These are phyloP conservation scores for Tubosaeta sp. DNA, from an alignment of 768 basidiomycete genomes.

Conservation along the genomic window DNA sequence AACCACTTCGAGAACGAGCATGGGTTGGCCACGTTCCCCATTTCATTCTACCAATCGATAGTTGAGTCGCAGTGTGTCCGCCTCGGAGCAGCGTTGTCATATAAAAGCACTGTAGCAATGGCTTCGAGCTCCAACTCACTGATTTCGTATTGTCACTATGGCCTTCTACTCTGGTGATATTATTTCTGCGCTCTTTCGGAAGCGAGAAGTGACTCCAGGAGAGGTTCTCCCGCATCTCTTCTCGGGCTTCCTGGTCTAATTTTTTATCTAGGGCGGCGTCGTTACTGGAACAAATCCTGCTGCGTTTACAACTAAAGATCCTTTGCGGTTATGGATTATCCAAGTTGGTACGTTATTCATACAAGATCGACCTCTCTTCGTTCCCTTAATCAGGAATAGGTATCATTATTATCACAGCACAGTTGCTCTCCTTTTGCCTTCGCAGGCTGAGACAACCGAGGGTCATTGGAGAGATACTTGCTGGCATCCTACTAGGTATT, in stretches of 20 bases:
- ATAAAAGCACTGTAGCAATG: slow-evolving; percentile 51
- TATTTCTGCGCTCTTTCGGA: not conserved
- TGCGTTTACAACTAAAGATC: slow-evolving; percentile 58
- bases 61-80: not conserved
- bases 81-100: too few species aligned
- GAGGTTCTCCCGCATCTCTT: slow-evolving; percentile 12
- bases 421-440: slow-evolving; percentile 66
- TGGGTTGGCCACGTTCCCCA: not conserved
- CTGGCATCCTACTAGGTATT: slow-evolving; percentile 78
- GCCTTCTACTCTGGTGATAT: not conserved
- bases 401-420: slow-evolving; percentile 77
- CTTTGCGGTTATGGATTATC: slow-evolving; percentile 71
- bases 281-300: slow-evolving; percentile 73
- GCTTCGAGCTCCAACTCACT: too few species aligned
- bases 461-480: slow-evolving; percentile 80
- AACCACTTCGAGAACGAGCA: not conserved
- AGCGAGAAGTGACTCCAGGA: slow-evolving; percentile 18
- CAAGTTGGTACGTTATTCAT: slow-evolving; percentile 58
- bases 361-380: not conserved
- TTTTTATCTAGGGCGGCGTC: slow-evolving; percentile 59
- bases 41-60: not conserved
- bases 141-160: not conserved
- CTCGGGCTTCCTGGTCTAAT: not conserved
- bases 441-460: slow-evolving; percentile 77
- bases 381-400: slow-evolving; percentile 36